Evolutionary conservation across 495 filamentous ascomycete species (phyloP).

Genomic region (Usnea hakonensis): DNA sequence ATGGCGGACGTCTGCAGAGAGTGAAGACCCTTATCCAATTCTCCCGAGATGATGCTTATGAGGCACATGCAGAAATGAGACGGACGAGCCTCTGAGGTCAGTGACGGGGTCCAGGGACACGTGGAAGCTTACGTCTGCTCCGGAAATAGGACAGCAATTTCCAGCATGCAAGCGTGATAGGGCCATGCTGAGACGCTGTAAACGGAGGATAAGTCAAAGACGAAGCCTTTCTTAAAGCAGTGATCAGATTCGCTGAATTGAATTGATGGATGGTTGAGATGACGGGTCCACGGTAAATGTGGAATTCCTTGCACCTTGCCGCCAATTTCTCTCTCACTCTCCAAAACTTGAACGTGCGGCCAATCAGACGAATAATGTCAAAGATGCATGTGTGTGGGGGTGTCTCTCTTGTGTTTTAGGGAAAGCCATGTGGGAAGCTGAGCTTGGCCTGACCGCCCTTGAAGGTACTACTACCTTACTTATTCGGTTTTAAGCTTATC

Average conservation of each 20-base stretch:
- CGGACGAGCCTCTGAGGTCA: background rate
- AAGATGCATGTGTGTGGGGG: background rate
- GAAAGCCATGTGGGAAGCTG: background rate
- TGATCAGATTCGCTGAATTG: background rate
- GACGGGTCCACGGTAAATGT: too few species aligned
- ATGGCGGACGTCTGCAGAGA: background rate
- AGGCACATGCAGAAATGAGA: too few species aligned
- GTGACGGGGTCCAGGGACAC: too few species aligned
- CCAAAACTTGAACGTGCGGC: background rate
- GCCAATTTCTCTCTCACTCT: background rate
- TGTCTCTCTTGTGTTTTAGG: background rate
- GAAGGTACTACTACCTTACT: too few species aligned
- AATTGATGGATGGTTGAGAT: background rate
- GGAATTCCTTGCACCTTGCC: background rate
- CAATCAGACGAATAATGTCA: background rate
- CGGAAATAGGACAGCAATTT: background rate
- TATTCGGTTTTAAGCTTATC: constrained; percentile 13
- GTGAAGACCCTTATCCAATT: background rate
- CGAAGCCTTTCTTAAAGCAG: background rate
- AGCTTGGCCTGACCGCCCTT: constrained; percentile 6
- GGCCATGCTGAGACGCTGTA: background rate
- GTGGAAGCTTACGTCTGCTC: background rate
- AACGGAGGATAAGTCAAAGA: background rate
- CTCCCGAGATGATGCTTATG: background rate
- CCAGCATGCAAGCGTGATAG: background rate